A percentile compares a stretch with the other conserved stretches of the same genome.
Conservation (phyloP, 345 rosid species). For the Sapria himalayana region DNA sequence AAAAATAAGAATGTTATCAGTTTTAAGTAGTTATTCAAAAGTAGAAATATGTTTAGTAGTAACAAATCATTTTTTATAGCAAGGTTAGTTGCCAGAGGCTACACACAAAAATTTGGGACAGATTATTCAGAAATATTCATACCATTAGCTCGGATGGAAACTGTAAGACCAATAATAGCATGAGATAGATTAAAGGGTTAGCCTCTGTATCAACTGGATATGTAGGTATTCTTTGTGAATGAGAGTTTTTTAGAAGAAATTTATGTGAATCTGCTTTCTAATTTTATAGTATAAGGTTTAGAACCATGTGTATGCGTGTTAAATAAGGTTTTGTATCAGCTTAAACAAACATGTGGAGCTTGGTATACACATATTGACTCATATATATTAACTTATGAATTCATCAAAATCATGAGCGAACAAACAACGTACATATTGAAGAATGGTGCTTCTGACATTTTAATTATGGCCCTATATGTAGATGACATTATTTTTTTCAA, state of each 20-base stretch:
- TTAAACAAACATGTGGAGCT: too few species aligned
- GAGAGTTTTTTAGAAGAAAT: slow-evolving; percentile 1
- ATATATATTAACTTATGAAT: background rate
- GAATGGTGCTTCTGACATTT: too few species aligned
- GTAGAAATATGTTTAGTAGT: too few species aligned
- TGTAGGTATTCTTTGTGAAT: slow-evolving; percentile 5
- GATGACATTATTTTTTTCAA: slow-evolving; percentile 4
- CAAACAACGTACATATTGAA: background rate
- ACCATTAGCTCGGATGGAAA: slow-evolving; percentile 1
- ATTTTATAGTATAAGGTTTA: background rate
- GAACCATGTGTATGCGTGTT: background rate
- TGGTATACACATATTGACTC: background rate
- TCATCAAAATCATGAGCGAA: background rate
- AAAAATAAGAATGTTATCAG: too few species aligned
- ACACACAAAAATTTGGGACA: too few species aligned
- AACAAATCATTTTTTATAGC: too few species aligned
- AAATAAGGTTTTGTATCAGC: too few species aligned
- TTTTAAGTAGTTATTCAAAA: too few species aligned
- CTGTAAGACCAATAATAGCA: slow-evolving; percentile 1
- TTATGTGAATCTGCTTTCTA: background rate
- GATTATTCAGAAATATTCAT: slow-evolving; percentile 2
- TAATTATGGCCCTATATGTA: slow-evolving; percentile 1
- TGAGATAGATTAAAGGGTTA: background rate
- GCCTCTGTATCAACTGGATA: background rate
- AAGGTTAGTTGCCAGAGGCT: too few species aligned